Conservation (phyloP, 495 filamentous ascomycete genomes). For the Penicillium paradoxum region DNA sequence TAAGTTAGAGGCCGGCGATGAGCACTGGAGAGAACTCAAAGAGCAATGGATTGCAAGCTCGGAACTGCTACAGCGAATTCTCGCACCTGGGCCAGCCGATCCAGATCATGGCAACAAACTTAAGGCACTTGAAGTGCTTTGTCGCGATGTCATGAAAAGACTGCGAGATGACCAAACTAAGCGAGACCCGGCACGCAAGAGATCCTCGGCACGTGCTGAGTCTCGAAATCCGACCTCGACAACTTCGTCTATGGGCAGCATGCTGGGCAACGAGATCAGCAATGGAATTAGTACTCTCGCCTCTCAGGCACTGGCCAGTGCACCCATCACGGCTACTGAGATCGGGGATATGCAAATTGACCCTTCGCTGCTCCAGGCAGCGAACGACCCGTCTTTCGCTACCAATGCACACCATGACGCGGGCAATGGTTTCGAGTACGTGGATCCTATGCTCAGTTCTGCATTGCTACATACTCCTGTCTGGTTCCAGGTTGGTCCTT, state of each 20-base stretch:
- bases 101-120: constrained; percentile 51
- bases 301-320: constrained; percentile 47
- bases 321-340: constrained; percentile 38
- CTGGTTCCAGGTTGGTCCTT: constrained; percentile 60
- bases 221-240: constrained; percentile 22
- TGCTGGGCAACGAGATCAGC: constrained; percentile 30
- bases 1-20: constrained; percentile 64
- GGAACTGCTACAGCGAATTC: constrained; percentile 50
- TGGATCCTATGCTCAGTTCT: constrained; percentile 31
- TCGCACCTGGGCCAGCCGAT: constrained; percentile 52
- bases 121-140: constrained; percentile 65
- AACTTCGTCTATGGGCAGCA: constrained; percentile 19
- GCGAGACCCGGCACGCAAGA: constrained; percentile 52
- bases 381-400: constrained; percentile 46
- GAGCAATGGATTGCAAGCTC: constrained; percentile 59
- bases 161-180: constrained; percentile 62
- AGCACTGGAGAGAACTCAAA: constrained; percentile 68
- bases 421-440: constrained; percentile 33
- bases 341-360: constrained; percentile 61
- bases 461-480: constrained; percentile 43
- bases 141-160: constrained; percentile 70
- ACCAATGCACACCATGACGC: constrained; percentile 37
- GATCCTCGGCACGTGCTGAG: constrained; percentile 21
- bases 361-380: constrained; percentile 52
- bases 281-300: constrained; percentile 51